Base-by-base conservation (phyloP, 495 filamentous ascomycete species). In the Parmelia sp. region DNA sequence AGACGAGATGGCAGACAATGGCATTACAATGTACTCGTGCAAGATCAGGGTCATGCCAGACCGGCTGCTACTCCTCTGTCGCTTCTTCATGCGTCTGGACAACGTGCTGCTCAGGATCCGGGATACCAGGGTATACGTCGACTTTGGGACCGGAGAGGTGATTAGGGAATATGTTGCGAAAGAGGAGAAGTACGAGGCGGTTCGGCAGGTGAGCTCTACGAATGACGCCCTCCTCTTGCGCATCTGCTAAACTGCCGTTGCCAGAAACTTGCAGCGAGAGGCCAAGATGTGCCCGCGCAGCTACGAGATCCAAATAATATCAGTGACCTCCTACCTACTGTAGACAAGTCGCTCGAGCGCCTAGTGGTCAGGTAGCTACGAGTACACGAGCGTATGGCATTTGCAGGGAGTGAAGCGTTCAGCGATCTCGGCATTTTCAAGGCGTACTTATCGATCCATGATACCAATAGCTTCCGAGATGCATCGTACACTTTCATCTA, bases 1-100 rank as follows among this genome's bases (percentile, higher is more conserved):
- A 78, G 92, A 95, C 74, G 94, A 98, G 76, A 84, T 98, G 62
- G 94, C 96, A 47, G 94, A 98, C 73, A 98, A 98, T 74, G 94
- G 94, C 33, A 93, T 97, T 65, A 85, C 91, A 9, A 82, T 96
- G 74, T 74, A 95, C 15, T 92, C 85, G 31, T 88, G 88, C 76
- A 97, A 97, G 78, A 77, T 97, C 55, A 81, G 94, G 57, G 94
- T 96, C 57, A 96, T 97, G 90, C 90, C 90, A 39, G 83, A 84
- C 62, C 79, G 94, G 51, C 83, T 97, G 71, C 81, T 98, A 60
- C 79, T 97, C 44, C 81, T 98, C 14, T 84, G 82, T 56, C 80
- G 95, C n/a, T 88, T 96, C 73, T 98, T 95, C 77, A 89, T 98
- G 86, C 80, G 94, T 65, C 78, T 98, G 45, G 94, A 98, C 69